Conservation (phyloP, 1,284 basidiomycete species). For the Tilletia horrida region DNA sequence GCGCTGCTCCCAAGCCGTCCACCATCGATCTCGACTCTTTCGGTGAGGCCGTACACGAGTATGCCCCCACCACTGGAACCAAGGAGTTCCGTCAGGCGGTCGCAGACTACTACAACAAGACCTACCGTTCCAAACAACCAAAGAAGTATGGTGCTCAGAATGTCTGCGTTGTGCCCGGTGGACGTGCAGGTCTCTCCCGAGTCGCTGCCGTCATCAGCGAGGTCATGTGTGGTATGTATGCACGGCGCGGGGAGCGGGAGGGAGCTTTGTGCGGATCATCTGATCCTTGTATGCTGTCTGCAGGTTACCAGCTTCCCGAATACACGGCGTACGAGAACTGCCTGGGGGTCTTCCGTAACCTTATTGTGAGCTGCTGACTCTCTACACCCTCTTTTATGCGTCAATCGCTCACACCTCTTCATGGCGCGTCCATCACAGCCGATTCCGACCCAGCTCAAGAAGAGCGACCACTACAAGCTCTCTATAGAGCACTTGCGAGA, state of each 20-base stretch:
- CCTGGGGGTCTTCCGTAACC: slow-evolving; percentile 77
- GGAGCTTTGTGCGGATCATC: slow-evolving; percentile 20
- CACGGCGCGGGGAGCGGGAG: neutral
- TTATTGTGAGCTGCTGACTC: slow-evolving; percentile 59
- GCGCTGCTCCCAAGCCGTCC: slow-evolving; percentile 67
- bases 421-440: slow-evolving; percentile 27
- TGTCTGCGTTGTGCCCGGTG: slow-evolving; percentile 81
- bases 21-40: slow-evolving; percentile 63
- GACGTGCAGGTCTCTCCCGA: slow-evolving; percentile 79
- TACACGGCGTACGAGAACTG: slow-evolving; percentile 71
- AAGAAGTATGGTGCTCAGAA: slow-evolving; percentile 87
- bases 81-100: slow-evolving; percentile 60
- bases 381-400: neutral
- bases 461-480: slow-evolving; percentile 65
- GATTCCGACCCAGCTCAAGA: slow-evolving; percentile 58
- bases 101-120: slow-evolving; percentile 68
- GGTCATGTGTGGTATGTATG: slow-evolving; percentile 57
- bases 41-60: slow-evolving; percentile 67
- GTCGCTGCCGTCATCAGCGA: slow-evolving; percentile 85
- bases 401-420: neutral
- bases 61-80: slow-evolving; percentile 87
- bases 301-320: slow-evolving; percentile 73
- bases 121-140: slow-evolving; percentile 73
- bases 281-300: slow-evolving; percentile 25
- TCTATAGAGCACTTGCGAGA: slow-evolving; percentile 63